Conservation (phyloP, 1,284 basidiomycete species). For the Pyrrhoderma noxium region DNA sequence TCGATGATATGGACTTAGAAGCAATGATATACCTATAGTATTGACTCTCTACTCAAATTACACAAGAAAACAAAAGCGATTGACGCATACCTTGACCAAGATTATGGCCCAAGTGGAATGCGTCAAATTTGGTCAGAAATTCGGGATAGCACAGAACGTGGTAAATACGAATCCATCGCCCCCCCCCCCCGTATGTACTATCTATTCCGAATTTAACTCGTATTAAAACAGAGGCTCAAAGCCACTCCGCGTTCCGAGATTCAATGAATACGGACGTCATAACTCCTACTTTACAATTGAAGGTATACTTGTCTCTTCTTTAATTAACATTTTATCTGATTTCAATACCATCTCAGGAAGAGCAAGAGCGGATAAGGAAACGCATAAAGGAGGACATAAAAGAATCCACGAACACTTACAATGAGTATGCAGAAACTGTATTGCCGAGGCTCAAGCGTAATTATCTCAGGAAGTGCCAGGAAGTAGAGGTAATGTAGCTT, state of each 20-base stretch:
- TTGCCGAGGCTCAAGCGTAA: conserved; percentile 71
- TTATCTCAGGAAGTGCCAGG: conserved; percentile 76
- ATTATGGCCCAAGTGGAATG: conserved; percentile 51
- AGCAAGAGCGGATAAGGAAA: conserved; percentile 80
- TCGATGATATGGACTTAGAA: not conserved
- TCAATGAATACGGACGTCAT: conserved; percentile 70
- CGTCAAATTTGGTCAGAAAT: conserved; percentile 77
- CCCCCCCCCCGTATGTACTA: conserved; percentile 3
- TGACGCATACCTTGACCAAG: conserved; percentile 60
- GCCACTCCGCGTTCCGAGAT: conserved; percentile 66
- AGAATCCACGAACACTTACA: conserved; percentile 61
- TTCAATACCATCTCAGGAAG: conserved; percentile 46
- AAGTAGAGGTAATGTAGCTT: conserved; percentile 67
- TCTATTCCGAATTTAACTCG: not conserved
- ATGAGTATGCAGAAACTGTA: conserved; percentile 68
- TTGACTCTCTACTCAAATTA: conserved; percentile 63
- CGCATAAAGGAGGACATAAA: conserved; percentile 88
- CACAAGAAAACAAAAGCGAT: conserved; percentile 62
- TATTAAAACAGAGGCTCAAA: conserved; percentile 60
- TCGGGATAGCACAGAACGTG: conserved; percentile 75
- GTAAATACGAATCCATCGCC: no score
- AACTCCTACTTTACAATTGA: conserved; percentile 55
- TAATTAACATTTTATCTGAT: not conserved
- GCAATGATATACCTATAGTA: conserved; percentile 38
- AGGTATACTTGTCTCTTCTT: conserved; percentile 41